Percentiles rank a stretch among this genome's conserved stretches.
phyloP scores from a whole-genome alignment of 441 rosid species.

The Populus hybrid region DNA sequence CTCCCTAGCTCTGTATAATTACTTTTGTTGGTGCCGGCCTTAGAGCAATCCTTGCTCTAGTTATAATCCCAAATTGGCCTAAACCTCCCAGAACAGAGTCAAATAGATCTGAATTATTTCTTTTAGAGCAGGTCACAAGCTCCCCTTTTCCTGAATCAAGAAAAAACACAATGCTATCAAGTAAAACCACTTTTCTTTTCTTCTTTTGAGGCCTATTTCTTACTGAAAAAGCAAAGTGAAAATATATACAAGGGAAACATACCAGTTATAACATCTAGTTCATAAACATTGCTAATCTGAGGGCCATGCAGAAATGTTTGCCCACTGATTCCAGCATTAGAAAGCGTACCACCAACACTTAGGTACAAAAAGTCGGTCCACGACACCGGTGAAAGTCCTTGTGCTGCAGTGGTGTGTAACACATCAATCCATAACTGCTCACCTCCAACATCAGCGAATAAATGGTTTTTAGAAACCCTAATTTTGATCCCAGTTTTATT shows the following conservation, averaged over 20 bases:
- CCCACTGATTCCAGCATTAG: slow-evolving; percentile 90
- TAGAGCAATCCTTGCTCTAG: slow-evolving; percentile 77
- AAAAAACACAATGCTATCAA: neutral
- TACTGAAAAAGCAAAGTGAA: neutral
- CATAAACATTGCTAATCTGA: slow-evolving; percentile 74
- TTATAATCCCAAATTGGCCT: slow-evolving; percentile 91
- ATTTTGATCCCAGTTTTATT: slow-evolving; percentile 25
- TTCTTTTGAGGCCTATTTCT: too few relatives aligned
- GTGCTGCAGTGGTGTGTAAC: slow-evolving; percentile 33
- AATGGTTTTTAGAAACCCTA: slow-evolving; percentile 10
- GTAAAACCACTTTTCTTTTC: too few relatives aligned
- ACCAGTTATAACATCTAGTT: slow-evolving; percentile 87
- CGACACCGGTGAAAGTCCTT: slow-evolving; percentile 63
- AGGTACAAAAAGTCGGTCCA: slow-evolving; percentile 82
- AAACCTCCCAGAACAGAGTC: slow-evolving; percentile 78
- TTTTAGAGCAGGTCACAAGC: slow-evolving; percentile 56
- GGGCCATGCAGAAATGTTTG: slow-evolving; percentile 76
- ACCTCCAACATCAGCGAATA: slow-evolving; percentile 73
- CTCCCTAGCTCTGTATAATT: neutral
- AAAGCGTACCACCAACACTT: slow-evolving; percentile 87
- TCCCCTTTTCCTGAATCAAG: slow-evolving; percentile 68
- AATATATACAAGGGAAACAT: neutral
- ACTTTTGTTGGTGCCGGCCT: slow-evolving; percentile 65
- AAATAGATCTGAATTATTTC: slow-evolving; percentile 60
- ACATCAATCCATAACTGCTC: slow-evolving; percentile 80